Conservation (phyloP, 164 flowering plant species). For the Stephania cephalantha region DNA sequence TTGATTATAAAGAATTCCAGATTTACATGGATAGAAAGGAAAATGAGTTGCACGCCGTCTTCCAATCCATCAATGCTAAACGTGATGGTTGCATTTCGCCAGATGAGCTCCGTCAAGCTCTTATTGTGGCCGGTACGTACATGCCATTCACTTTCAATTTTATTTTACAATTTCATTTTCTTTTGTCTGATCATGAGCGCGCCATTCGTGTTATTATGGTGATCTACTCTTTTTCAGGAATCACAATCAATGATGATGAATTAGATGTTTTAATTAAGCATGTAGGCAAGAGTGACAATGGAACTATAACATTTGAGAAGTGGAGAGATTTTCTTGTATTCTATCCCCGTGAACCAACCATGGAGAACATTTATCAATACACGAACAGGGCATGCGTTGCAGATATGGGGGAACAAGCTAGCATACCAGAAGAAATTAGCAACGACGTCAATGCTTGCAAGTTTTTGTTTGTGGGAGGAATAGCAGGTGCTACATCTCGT, state of each 20-base stretch:
- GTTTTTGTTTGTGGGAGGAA: conserved; percentile 84
- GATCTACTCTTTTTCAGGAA: conserved; percentile 54
- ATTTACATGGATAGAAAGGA: neutral
- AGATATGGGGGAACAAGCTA: conserved; percentile 97
- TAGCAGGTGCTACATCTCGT: conserved; percentile 96
- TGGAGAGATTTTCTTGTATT: conserved; percentile 99
- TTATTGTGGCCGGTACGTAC: too few species aligned
- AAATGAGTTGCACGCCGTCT: neutral
- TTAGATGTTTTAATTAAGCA: conserved; percentile 90
- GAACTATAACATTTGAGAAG: conserved; percentile 93
- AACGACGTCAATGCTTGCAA: conserved; percentile 72
- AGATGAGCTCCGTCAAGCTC: too few species aligned
- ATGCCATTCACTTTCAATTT: too few species aligned
- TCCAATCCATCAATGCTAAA: neutral
- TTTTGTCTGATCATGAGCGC: too few species aligned
- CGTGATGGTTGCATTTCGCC: too few species aligned
- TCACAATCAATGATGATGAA: conserved; percentile 85
- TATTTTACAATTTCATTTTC: too few species aligned
- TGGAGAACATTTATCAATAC: conserved; percentile 85
- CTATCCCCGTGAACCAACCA: conserved; percentile 93
- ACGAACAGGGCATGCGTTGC: conserved; percentile 91
- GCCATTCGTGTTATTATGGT: too few species aligned
- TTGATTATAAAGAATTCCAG: neutral
- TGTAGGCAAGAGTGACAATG: conserved; percentile 93
- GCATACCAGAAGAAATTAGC: conserved; percentile 82